Conservation (phyloP, 1,284 basidiomycete genomes). For the Flammula alnicola region DNA sequence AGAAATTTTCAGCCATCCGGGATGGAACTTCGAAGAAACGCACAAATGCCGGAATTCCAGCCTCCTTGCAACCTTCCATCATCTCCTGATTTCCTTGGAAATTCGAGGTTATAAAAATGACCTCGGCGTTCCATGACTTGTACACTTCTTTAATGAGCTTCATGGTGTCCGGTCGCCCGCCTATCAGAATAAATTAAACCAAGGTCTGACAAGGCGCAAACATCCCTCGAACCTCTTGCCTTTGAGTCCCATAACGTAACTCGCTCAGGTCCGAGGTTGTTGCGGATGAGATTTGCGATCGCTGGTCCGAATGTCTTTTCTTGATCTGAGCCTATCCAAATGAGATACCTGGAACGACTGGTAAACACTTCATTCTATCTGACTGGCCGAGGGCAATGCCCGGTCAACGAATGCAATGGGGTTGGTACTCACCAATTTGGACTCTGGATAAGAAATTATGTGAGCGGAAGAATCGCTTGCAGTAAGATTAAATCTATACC, state of each 20-base stretch:
- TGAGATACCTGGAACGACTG: slow-evolving; percentile 55
- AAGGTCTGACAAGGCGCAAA: slow-evolving; percentile 1
- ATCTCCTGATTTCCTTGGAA: slow-evolving; percentile 65
- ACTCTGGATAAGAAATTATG: slow-evolving; percentile 40
- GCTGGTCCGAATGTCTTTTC: slow-evolving; percentile 83
- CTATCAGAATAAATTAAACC: slow-evolving; percentile 24
- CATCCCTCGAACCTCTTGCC: slow-evolving; percentile 48
- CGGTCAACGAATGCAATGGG: no score
- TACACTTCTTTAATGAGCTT: slow-evolving; percentile 50
- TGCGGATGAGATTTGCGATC: slow-evolving; percentile 69
- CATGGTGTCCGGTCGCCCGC: slow-evolving; percentile 52
- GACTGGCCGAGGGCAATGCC: neutral
- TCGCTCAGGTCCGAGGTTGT: slow-evolving; percentile 57
- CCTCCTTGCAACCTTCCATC: slow-evolving; percentile 69
- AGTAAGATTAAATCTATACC: slow-evolving; percentile 32
- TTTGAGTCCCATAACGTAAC: slow-evolving; percentile 68
- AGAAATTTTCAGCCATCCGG: neutral
- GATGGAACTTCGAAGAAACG: slow-evolving; percentile 16
- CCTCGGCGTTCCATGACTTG: slow-evolving; percentile 52
- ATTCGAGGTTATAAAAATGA: slow-evolving; percentile 71
- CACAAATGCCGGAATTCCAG: slow-evolving; percentile 65
- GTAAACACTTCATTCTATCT: neutral
- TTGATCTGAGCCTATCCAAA: slow-evolving; percentile 79
- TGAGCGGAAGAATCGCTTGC: neutral
- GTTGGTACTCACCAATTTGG: slow-evolving; percentile 60